Conservation (phyloP, 2,329 filamentous ascomycete species). For the Beauveria asiatica region DNA sequence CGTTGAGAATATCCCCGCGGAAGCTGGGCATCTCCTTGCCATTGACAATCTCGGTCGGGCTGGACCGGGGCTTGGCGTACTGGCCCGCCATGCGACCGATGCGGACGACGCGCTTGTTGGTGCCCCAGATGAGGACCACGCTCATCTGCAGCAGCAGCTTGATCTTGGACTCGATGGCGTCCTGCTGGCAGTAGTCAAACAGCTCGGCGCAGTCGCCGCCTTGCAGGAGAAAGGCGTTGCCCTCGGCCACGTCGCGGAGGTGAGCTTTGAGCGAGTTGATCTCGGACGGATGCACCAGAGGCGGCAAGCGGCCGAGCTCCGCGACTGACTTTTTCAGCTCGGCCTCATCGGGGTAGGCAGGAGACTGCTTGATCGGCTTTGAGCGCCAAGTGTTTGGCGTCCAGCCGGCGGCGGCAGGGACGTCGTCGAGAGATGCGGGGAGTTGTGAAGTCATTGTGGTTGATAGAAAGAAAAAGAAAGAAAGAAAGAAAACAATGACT, state of each 20-base stretch:
- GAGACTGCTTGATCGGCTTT: slow-evolving; percentile 71
- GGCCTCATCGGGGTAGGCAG: slow-evolving; percentile 56
- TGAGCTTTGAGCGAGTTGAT: slow-evolving; percentile 72
- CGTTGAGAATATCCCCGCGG: slow-evolving; percentile 92
- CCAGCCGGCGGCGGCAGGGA: slow-evolving; percentile 32
- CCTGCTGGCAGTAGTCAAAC: slow-evolving; percentile 89
- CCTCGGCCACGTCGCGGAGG: slow-evolving; percentile 77
- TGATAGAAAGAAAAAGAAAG: no score
- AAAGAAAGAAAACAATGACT: background rate
- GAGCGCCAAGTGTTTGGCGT: slow-evolving; percentile 61
- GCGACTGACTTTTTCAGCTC: slow-evolving; percentile 51
- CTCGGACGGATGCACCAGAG: slow-evolving; percentile 70
- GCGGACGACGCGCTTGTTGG: slow-evolving; percentile 72
- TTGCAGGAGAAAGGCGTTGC: slow-evolving; percentile 88
- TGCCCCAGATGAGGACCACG: slow-evolving; percentile 86
- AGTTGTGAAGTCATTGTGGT: background rate
- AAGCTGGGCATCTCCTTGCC: slow-evolving; percentile 81
- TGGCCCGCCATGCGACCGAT: slow-evolving; percentile 96
- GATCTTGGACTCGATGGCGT: slow-evolving; percentile 89
- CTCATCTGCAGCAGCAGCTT: slow-evolving; percentile 97
- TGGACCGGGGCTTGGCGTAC: slow-evolving; percentile 92
- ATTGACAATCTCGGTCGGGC: slow-evolving; percentile 72
- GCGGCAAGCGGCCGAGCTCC: slow-evolving; percentile 62
- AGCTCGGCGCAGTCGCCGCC: slow-evolving; percentile 96
- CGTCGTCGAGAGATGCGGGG: background rate